Conservation (phyloP, 148 eudicot genomes). For the Rhododendron ferrugineum region DNA sequence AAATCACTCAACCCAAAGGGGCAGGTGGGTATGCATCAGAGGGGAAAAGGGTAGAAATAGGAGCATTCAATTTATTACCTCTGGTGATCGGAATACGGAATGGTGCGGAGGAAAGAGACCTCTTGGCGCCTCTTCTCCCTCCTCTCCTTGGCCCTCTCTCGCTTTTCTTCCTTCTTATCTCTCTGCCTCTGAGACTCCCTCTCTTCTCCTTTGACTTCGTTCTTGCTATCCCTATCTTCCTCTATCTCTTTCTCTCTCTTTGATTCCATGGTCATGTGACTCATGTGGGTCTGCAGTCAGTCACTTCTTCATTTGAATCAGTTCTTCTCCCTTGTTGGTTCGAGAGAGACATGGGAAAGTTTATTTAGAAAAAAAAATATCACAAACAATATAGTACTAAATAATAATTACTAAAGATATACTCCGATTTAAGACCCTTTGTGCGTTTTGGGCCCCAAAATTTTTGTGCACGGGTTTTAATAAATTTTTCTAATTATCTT, state of each 20-base stretch:
- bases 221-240: conserved; percentile 1
- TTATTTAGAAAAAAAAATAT: too few species aligned
- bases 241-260: conserved; percentile 10
- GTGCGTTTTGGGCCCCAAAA: too few species aligned
- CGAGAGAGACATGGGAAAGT: neutral
- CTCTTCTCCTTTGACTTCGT: neutral
- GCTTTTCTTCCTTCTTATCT: conserved; percentile 30
- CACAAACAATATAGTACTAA: too few species aligned
- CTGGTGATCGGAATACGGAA: conserved; percentile 81
- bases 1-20: neutral
- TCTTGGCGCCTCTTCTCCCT: conserved; percentile 76
- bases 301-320: neutral
- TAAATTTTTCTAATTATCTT: too few species aligned
- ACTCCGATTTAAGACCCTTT: too few species aligned
- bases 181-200: neutral
- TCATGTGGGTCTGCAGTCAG: neutral
- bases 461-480: too few species aligned
- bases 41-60: neutral
- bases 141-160: conserved; percentile 51
- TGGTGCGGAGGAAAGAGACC: conserved; percentile 84
- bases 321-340: neutral
- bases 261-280: neutral
- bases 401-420: too few species aligned
- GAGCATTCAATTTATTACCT: conserved; percentile 27
- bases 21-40: neutral